Conservation (phyloP, 768 basidiomycete species). For the Leccinum broughii region DNA sequence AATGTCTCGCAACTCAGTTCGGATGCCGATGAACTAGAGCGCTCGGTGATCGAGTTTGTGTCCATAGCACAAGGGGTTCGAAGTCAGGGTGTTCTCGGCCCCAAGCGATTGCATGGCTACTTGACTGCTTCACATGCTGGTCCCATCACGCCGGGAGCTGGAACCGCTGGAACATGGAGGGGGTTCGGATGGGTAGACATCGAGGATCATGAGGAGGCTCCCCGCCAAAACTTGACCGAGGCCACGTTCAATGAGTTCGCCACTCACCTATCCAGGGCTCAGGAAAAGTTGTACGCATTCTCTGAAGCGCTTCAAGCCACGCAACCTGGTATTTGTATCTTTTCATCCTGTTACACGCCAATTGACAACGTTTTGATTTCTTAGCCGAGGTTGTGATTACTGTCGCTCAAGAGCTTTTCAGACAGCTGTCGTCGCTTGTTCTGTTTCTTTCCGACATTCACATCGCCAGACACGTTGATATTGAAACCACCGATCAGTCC, state of each 20-base stretch:
- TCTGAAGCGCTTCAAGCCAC: conserved; percentile 21
- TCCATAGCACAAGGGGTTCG: conserved; percentile 54
- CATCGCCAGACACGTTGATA: conserved; percentile 51
- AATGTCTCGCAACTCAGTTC: conserved; percentile 53
- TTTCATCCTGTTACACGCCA: background rate
- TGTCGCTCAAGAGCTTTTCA: conserved; percentile 36
- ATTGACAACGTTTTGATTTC: conserved; percentile 3
- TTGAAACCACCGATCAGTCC: conserved; percentile 41
- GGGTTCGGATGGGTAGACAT: conserved; percentile 52
- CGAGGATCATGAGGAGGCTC: conserved; percentile 35
- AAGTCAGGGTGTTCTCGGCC: conserved; percentile 25
- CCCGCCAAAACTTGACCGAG: conserved; percentile 27
- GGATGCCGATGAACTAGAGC: conserved; percentile 73
- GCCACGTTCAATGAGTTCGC: conserved; percentile 38
- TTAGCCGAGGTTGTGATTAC: conserved; percentile 25
- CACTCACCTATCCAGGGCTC: conserved; percentile 24
- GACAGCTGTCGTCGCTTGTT: conserved; percentile 43
- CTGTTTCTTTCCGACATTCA: conserved; percentile 48
- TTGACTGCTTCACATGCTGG: conserved; percentile 40
- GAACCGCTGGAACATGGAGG: conserved; percentile 51
- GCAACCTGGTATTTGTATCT: conserved; percentile 19
- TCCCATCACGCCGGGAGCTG: conserved; percentile 47
- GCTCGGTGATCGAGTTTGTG: conserved; percentile 66
- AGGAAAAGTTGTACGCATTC: conserved; percentile 29
- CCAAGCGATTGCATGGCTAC: conserved; percentile 39